Conservation (phyloP, 2,329 filamentous ascomycete species). For the Colletotrichum filicis region DNA sequence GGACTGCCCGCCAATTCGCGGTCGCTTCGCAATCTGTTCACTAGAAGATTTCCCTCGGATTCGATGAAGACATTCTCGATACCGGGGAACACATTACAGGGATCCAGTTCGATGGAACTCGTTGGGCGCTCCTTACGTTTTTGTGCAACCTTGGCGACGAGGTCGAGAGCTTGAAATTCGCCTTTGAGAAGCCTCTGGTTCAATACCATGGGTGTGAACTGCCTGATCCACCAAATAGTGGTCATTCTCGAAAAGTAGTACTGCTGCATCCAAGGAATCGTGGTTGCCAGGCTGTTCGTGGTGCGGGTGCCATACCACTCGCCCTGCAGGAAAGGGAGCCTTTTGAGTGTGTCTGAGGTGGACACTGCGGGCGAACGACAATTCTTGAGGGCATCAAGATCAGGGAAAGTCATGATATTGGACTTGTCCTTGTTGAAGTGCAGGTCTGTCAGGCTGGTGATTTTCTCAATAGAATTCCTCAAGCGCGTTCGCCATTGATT, state of each 20-base stretch:
- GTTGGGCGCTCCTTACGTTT: not conserved
- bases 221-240: not conserved
- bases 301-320: slow-evolving; percentile 4
- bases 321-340: not conserved
- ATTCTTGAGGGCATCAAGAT: not conserved
- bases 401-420: not conserved
- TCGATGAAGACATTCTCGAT: not conserved
- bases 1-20: not conserved
- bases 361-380: not conserved
- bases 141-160: not conserved
- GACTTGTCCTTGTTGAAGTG: not conserved
- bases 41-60: not conserved
- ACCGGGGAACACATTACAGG: not conserved
- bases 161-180: not conserved
- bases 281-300: not conserved
- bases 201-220: not conserved
- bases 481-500: not conserved
- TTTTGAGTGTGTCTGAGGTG: not conserved
- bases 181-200: not conserved
- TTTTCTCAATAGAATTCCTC: too few species aligned
- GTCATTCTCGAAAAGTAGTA: not conserved
- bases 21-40: not conserved
- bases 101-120: not conserved
- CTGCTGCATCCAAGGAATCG: not conserved
- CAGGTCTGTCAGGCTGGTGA: not conserved